A percentile compares a stretch with the other conserved stretches of the same genome.
phyloP scores from a whole-genome alignment of 1,139 yeast genomes.

The Lodderomyces parapsilosis region DNA sequence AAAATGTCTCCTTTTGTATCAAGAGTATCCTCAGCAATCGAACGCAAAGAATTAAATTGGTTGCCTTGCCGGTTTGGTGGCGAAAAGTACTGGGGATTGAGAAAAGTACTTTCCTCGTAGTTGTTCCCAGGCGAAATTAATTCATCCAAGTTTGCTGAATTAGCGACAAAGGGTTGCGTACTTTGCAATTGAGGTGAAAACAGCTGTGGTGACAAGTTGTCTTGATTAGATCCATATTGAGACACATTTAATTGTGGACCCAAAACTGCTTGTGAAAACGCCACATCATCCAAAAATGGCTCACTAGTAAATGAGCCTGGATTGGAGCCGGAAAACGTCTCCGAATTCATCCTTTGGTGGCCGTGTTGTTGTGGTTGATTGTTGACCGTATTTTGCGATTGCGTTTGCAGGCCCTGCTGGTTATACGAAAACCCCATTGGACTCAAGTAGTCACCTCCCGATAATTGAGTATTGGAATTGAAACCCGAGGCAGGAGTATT shows the following conservation, averaged over 20 bases:
- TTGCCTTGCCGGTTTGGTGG: conserved; percentile 28
- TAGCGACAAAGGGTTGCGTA: conserved; percentile 16
- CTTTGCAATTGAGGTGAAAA: conserved; percentile 14
- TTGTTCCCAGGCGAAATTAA: conserved; percentile 33
- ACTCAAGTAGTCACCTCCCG: conserved; percentile 13
- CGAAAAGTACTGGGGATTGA: conserved; percentile 44
- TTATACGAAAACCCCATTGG: conserved; percentile 13
- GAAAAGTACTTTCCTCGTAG: conserved; percentile 20
- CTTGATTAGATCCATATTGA: conserved; percentile 13
- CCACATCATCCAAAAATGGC: conserved; percentile 34
- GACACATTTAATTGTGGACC: conserved; percentile 14
- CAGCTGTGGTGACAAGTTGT: conserved; percentile 10
- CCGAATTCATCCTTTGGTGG: conserved; percentile 2
- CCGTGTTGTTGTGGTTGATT: conserved; percentile 1
- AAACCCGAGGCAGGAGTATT: conserved; percentile 9
- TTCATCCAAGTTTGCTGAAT: conserved; percentile 29
- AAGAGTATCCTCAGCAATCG: conserved; percentile 29
- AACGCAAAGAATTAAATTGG: conserved; percentile 28
- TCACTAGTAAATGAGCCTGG: conserved; percentile 28
- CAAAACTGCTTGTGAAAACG: conserved; percentile 16
- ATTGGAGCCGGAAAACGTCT: conserved; percentile 9
- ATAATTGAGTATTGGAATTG: conserved; percentile 12
- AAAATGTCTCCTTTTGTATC: conserved; percentile 18
- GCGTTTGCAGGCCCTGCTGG: conserved; percentile 3
- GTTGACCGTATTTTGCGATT: conserved; percentile 8